Conservation (phyloP, 2,329 filamentous ascomycete genomes). For the Xylariaceae sp. region DNA sequence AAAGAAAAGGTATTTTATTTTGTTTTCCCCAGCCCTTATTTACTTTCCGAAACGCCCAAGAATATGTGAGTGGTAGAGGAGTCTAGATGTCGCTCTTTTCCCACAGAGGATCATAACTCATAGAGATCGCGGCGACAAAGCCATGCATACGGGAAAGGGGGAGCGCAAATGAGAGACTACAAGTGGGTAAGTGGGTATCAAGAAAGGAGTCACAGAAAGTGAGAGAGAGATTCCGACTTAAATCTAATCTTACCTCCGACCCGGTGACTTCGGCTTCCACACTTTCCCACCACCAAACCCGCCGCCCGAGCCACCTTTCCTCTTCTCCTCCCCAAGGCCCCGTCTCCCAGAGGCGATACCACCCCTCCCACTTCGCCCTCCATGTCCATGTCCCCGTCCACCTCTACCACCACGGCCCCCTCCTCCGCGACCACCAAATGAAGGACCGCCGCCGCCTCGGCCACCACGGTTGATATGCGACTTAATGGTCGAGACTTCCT, state of each 20-base stretch:
- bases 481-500: conserved; percentile 48
- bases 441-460: conserved; percentile 22
- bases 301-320: conserved; percentile 36
- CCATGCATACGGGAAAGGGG: too few species aligned
- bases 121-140: too few species aligned
- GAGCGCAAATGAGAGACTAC: too few species aligned
- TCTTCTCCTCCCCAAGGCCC: conserved; percentile 49
- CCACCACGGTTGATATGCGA: conserved; percentile 39
- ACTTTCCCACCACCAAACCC: conserved; percentile 33
- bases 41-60: conserved; percentile 12
- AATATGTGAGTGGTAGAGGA: conserved; percentile 5
- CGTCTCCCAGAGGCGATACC: conserved; percentile 44
- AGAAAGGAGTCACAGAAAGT: too few species aligned
- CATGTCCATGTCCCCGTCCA: conserved; percentile 19
- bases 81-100: too few species aligned
- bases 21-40: too few species aligned
- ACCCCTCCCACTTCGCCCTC: conserved; percentile 34
- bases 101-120: too few species aligned
- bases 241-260: conserved; percentile 22
- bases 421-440: conserved; percentile 21
- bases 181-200: conserved; percentile 16
- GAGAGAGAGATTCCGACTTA: background rate
- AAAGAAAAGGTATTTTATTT: too few species aligned
- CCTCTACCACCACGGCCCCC: conserved; percentile 19
- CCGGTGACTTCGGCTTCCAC: conserved; percentile 37